These are phyloP conservation scores for Penicillium crustosum DNA, from an alignment of 2,329 filamentous ascomycete genomes.

Conservation along the genomic window DNA sequence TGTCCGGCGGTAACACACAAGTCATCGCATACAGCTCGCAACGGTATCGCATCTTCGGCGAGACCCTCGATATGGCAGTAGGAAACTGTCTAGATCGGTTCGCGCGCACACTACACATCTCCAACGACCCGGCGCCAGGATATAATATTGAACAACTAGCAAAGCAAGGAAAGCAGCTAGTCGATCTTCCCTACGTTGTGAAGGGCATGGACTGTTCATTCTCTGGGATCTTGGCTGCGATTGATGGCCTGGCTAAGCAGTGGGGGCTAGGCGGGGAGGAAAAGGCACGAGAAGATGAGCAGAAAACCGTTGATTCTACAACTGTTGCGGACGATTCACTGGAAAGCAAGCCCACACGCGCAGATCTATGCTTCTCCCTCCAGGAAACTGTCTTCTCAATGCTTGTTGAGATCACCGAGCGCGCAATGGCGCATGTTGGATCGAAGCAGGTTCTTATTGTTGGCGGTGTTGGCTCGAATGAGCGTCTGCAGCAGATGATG, in stretches of 20 bases:
- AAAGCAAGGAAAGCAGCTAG: conserved; percentile 66
- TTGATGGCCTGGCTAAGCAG: conserved; percentile 73
- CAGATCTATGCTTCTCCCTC: conserved; percentile 87
- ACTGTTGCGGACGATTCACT: conserved; percentile 33
- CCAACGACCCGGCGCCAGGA: conserved; percentile 93
- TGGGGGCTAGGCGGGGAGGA: conserved; percentile 38
- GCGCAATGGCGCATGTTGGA: conserved; percentile 97
- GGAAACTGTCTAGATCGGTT: conserved; percentile 97
- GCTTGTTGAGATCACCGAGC: conserved; percentile 97
- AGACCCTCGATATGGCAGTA: conserved; percentile 95
- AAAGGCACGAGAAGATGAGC: conserved; percentile 53
- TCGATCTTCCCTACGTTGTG: conserved; percentile 91
- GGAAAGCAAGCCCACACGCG: conserved; percentile 61
- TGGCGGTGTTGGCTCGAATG: conserved; percentile 92
- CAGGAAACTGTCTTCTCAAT: conserved; percentile 97
- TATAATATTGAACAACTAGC: conserved; percentile 98
- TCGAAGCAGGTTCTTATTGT: conserved; percentile 89
- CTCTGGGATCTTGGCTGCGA: conserved; percentile 81
- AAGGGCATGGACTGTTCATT: conserved; percentile 99
- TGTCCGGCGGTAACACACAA: conserved; percentile 94
- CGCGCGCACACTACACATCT: conserved; percentile 83
- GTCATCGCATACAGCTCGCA: conserved; percentile 95
- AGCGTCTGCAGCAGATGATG: conserved; percentile 97
- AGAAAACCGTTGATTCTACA: conserved; percentile 17
- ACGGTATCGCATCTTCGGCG: conserved; percentile 95